phyloP scores from a whole-genome alignment of 768 basidiomycete species.

The Leccinum sublutescens region DNA sequence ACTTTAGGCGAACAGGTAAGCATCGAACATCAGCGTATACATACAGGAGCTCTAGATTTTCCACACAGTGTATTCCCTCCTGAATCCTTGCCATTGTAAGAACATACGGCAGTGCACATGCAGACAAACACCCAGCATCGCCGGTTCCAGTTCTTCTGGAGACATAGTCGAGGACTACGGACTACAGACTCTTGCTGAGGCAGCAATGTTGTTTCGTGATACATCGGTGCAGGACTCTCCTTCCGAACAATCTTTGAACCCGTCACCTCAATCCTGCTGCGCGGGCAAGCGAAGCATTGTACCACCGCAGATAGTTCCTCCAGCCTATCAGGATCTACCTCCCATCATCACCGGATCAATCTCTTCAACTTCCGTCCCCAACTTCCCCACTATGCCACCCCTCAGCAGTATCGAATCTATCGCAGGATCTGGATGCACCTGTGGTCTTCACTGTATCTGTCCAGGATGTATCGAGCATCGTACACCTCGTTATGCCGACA shows the following conservation, averaged over 20 bases:
- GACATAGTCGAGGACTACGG: conserved; percentile 16
- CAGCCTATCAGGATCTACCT: conserved; percentile 43
- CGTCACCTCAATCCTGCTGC: conserved; percentile 25
- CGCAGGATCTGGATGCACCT: conserved; percentile 70
- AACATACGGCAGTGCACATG: conserved; percentile 57
- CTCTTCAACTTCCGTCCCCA: conserved; percentile 31
- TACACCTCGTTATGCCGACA: conserved; percentile 44
- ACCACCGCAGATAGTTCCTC: conserved; percentile 1
- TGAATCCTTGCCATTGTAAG: conserved; percentile 66
- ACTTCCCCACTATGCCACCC: conserved; percentile 59
- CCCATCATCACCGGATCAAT: conserved; percentile 40
- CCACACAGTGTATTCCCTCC: conserved; percentile 55
- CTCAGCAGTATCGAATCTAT: conserved; percentile 56
- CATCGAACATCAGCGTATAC: neutral
- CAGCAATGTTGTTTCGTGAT: conserved; percentile 28
- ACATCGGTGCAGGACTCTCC: conserved; percentile 5
- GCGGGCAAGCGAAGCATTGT: neutral
- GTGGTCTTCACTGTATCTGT: conserved; percentile 66
- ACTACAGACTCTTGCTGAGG: conserved; percentile 38
- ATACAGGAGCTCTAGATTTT: neutral
- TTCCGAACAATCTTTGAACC: conserved; percentile 4
- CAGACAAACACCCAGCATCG: conserved; percentile 12
- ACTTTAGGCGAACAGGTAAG: conserved; percentile 52
- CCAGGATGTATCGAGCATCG: conserved; percentile 74
- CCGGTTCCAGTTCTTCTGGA: conserved; percentile 2